Evolutionary conservation across 768 basidiomycete genomes (phyloP).

Genomic region (Rhodotorula babjevae): DNA sequence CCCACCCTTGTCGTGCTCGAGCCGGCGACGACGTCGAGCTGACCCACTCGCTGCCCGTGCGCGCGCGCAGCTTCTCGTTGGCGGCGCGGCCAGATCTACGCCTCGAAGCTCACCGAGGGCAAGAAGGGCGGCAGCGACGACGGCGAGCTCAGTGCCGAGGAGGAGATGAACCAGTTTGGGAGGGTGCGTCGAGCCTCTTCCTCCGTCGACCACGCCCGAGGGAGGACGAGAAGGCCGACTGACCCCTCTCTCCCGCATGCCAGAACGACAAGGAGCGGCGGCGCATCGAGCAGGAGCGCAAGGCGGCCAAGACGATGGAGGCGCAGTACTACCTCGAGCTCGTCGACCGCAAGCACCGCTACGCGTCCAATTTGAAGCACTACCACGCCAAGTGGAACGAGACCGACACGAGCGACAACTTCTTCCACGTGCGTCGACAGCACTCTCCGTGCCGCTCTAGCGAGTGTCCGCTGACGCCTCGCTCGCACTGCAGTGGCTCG

Average conservation of each 20-base stretch:
- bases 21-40: background rate
- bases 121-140: background rate
- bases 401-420: constrained; percentile 47
- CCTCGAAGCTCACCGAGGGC: constrained; percentile 21
- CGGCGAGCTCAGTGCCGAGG: constrained; percentile 13
- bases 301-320: constrained; percentile 31
- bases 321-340: constrained; percentile 39
- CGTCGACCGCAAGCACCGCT: constrained; percentile 25
- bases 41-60: background rate
- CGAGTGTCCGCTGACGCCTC: too few species aligned
- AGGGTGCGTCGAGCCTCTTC: constrained; percentile 1
- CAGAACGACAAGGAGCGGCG: constrained; percentile 23
- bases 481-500: constrained; percentile 43
- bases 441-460: background rate
- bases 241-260: background rate
- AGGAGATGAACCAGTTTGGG: constrained; percentile 24
- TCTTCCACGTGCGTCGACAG: constrained; percentile 45
- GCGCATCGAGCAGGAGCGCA: constrained; percentile 25
- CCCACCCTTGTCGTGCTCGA: too few species aligned
- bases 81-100: constrained; percentile 29
- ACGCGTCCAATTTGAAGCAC: constrained; percentile 39
- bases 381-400: constrained; percentile 45
- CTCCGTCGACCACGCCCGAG: background rate
- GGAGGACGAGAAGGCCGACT: background rate
- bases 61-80: constrained; percentile 26